Base-by-base conservation (phyloP, 2,329 filamentous ascomycete species). In the Allantophomopsis lycopodina region DNA sequence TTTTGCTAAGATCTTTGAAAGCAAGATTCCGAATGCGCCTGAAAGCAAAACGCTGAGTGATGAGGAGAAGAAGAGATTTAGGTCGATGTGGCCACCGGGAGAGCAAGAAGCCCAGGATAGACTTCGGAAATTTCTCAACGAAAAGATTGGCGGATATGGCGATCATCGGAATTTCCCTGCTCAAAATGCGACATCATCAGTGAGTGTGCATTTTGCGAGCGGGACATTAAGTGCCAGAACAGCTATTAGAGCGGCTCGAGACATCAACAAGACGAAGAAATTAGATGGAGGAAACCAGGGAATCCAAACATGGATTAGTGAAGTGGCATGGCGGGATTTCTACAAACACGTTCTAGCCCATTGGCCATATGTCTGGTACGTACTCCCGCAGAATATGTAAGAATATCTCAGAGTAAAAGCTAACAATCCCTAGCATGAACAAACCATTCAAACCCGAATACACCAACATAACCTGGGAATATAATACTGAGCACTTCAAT, bases 251-350 rank as follows among this genome's bases (percentile, higher is more conserved):
- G 63, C 64, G 20, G 83, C 84, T 0, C 67, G 73, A 23, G 69
- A 76, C 40, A 60, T 63, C 21, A 83, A 84, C 50, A 74, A 63
- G 18, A 71, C 70, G 1, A 74, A 71, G 54, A 73, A 75, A 42
- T 66, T 94, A 2, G 73, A 86, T 43, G 72, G 64, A 1, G 80
- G 81, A 0, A 68, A 71, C 15, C 59, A 72, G 13, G 83, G 83
- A 0, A 79, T 83, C 41, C 65, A 71, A 38, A 66, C 68, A 0
- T 93, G 84, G 84, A 85, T 91, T 46, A 78, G 78, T 39, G 85
- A 93, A 57, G 68, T 93, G 3, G 85, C 83, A 0, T 91, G 85
- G 85, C 68, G 85, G 12, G 85, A 93, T 51, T 93, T 93, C 52
- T 93, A 93, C 61, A 85, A 79, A 51, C 83, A 91, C 55, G 83